phyloP scores from a whole-genome alignment of 2,329 filamentous ascomycete species.

The Emmonsiellopsis sp. region DNA sequence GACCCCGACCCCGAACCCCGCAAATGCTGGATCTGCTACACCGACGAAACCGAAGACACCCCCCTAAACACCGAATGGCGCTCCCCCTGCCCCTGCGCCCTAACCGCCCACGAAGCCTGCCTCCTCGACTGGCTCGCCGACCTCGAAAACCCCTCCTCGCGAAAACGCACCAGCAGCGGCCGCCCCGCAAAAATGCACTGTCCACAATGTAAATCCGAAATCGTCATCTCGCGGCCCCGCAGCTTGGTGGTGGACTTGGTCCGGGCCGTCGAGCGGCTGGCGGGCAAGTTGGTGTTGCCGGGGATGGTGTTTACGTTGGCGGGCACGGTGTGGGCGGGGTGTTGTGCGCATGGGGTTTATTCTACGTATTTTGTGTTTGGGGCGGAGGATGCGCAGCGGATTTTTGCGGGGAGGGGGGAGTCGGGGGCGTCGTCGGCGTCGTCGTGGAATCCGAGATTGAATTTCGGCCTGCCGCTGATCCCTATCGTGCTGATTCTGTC shows the following conservation, averaged over 20 bases:
- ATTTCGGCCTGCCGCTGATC: slow-evolving; percentile 57
- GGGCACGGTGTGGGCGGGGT: slow-evolving; percentile 42
- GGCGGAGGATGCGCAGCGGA: slow-evolving; percentile 47
- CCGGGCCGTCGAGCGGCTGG: slow-evolving; percentile 49
- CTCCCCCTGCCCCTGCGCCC: slow-evolving; percentile 79
- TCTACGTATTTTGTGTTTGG: slow-evolving; percentile 60
- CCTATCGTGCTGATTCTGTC: slow-evolving; percentile 60
- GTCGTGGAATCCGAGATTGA: slow-evolving; percentile 41
- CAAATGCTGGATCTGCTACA: slow-evolving; percentile 64
- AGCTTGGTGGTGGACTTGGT: slow-evolving; percentile 63
- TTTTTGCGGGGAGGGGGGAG: slow-evolving; percentile 41
- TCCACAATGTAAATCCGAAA: slow-evolving; percentile 80
- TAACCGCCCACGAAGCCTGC: slow-evolving; percentile 84
- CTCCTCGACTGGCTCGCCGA: slow-evolving; percentile 91
- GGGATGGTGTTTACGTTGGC: slow-evolving; percentile 46
- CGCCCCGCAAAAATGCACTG: slow-evolving; percentile 60
- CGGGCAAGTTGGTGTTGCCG: slow-evolving; percentile 54
- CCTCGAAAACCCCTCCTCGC: slow-evolving; percentile 56
- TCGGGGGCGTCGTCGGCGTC: slow-evolving; percentile 20
- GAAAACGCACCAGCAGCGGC: slow-evolving; percentile 37
- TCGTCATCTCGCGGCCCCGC: slow-evolving; percentile 64
- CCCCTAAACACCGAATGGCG: slow-evolving; percentile 62
- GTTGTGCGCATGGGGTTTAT: slow-evolving; percentile 51
- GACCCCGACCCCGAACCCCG: slow-evolving; percentile 28
- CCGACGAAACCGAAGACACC: slow-evolving; percentile 54